These are phyloP conservation scores for Harringtonia aguacate DNA, from an alignment of 2,329 filamentous ascomycete genomes.

Conservation along the genomic window DNA sequence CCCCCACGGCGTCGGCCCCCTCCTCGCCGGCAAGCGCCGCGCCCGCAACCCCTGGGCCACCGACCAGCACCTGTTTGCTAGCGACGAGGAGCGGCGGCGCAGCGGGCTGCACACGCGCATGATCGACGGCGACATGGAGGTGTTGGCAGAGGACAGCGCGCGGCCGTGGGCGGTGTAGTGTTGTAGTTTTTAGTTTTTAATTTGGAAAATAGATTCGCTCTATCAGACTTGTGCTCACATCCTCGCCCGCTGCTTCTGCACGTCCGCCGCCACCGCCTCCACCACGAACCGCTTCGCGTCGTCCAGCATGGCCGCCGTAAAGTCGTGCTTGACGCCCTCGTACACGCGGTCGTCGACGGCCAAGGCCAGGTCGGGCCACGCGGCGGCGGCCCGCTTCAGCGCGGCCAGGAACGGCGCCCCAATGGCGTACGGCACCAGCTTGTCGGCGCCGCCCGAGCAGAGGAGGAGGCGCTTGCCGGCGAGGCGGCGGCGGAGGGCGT, in stretches of 20 bases:
- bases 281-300: constrained; percentile 56
- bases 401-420: constrained; percentile 50
- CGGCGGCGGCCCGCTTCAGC: constrained; percentile 41
- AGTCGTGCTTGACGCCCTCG: constrained; percentile 58
- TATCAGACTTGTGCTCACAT: too few relatives aligned
- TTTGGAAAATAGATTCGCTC: background rate
- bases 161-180: constrained; percentile 26
- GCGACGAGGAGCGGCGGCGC: constrained; percentile 18
- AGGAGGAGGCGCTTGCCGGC: constrained; percentile 54
- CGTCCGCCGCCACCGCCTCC: constrained; percentile 26
- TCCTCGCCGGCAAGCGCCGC: constrained; percentile 35
- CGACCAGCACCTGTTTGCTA: constrained; percentile 32
- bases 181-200: background rate
- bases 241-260: constrained; percentile 4
- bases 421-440: constrained; percentile 58
- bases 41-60: constrained; percentile 38
- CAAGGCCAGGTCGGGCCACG: constrained; percentile 43
- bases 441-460: constrained; percentile 57
- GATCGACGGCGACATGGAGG: constrained; percentile 20
- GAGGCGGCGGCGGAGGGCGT: constrained; percentile 36
- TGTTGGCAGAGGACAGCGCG: constrained; percentile 24
- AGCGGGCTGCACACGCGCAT: constrained; percentile 18
- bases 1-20: constrained; percentile 36
- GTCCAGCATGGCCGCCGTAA: constrained; percentile 53
- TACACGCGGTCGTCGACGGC: constrained; percentile 57